Conservation (phyloP, 768 basidiomycete species). For the Auricularia sp. region DNA sequence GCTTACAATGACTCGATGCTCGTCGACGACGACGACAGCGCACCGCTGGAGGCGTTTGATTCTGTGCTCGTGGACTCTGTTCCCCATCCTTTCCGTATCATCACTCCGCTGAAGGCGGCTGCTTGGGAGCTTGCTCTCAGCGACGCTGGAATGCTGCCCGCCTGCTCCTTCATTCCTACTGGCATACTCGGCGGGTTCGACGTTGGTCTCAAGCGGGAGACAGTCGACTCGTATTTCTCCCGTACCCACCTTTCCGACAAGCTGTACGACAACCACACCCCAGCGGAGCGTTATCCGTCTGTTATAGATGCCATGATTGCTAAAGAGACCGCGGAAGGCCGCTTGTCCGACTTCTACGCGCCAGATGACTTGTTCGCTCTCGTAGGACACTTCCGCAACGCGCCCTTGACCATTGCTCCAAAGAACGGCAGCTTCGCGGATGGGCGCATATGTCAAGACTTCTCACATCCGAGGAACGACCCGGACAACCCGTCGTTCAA, state of each 20-base stretch:
- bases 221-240: not conserved
- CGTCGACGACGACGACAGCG: not conserved
- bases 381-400: conserved; percentile 23
- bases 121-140: not conserved
- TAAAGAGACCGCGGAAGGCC: not conserved
- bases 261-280: not conserved
- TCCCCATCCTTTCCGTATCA: not conserved
- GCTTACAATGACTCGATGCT: conserved; percentile 6
- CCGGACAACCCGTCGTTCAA: conserved; percentile 23
- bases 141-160: not conserved
- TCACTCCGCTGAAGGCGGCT: not conserved
- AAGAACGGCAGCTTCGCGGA: conserved; percentile 5
- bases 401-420: conserved; percentile 21
- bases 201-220: not conserved
- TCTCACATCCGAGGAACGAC: conserved; percentile 21
- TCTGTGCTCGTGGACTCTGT: not conserved
- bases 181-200: not conserved
- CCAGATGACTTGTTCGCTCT: conserved; percentile 15
- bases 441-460: conserved; percentile 19
- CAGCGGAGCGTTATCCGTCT: not conserved
- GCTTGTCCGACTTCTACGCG: conserved; percentile 2
- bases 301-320: not conserved
- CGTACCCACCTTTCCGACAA: not conserved
- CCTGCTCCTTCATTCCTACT: not conserved
- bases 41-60: conserved; percentile 2